A percentile compares a stretch with the other conserved stretches of the same genome.
These are phyloP conservation scores for Carnegiea gigantea DNA, from an alignment of 179 eudicot genomes.

Conservation along the genomic window DNA sequence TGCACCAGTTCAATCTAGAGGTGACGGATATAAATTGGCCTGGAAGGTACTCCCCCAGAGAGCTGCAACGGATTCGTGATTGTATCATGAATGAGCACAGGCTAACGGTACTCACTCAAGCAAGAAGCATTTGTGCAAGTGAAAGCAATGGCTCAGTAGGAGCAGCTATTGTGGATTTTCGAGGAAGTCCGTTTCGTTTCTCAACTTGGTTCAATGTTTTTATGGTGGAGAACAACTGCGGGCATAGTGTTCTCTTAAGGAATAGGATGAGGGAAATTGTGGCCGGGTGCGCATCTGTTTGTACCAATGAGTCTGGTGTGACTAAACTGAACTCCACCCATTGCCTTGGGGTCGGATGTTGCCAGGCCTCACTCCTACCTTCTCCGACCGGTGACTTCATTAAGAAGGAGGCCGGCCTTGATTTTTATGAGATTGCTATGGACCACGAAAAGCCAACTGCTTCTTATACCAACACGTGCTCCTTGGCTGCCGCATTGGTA, in stretches of 20 bases:
- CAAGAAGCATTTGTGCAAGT: neutral
- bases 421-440: neutral
- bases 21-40: conserved; percentile 7
- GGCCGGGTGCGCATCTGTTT: neutral
- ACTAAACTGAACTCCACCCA: neutral
- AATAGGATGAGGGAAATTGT: neutral
- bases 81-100: neutral
- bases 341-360: neutral
- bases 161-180: neutral
- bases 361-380: neutral
- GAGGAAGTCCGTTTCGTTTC: neutral
- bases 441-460: neutral
- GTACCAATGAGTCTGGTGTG: neutral
- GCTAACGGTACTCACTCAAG: neutral
- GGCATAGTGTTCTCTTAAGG: neutral
- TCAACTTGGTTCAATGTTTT: neutral
- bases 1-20: neutral
- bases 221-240: neutral
- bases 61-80: neutral
- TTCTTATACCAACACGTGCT: neutral
- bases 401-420: neutral
- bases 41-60: neutral
- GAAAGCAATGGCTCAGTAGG: neutral
- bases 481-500: conserved; percentile 21
- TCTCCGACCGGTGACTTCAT: neutral